phyloP scores from a whole-genome alignment of 768 basidiomycete genomes.

The Tulasnella sp. region DNA sequence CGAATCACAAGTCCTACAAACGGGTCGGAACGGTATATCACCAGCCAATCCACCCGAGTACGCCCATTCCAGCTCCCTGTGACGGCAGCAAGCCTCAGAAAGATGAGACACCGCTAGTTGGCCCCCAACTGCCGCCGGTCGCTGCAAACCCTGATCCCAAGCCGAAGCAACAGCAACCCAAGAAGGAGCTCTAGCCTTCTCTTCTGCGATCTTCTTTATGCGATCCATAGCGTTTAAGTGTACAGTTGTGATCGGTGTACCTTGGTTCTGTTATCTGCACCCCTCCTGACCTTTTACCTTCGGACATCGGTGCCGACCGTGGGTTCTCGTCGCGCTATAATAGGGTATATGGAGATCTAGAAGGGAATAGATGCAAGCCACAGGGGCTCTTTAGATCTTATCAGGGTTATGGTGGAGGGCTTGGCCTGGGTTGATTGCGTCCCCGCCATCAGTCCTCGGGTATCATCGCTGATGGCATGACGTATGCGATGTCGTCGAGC shows the following conservation, averaged over 20 bases:
- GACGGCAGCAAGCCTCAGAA: background rate
- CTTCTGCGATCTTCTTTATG: background rate
- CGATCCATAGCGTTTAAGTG: no score
- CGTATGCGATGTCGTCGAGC: background rate
- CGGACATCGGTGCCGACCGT: background rate
- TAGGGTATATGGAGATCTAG: background rate
- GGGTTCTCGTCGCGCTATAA: background rate
- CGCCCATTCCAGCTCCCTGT: constrained; percentile 26
- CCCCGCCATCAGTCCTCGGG: background rate
- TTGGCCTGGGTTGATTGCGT: background rate
- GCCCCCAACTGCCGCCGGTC: constrained; percentile 3
- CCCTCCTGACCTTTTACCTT: background rate
- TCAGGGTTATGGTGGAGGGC: background rate
- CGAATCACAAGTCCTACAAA: constrained; percentile 70
- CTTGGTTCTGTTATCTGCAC: no score
- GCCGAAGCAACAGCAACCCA: background rate
- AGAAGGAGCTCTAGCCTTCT: background rate
- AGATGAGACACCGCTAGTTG: background rate
- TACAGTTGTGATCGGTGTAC: no score
- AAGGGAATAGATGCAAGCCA: background rate
- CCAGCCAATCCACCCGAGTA: constrained; percentile 32
- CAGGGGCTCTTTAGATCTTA: background rate
- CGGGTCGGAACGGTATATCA: constrained; percentile 65
- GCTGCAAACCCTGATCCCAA: background rate
- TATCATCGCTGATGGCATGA: background rate